Evolutionary conservation across 176 grass and related monocot species (phyloP), one percentile per base, ranked within the genome.

Genomic region (Raddia distichophylla): DNA sequence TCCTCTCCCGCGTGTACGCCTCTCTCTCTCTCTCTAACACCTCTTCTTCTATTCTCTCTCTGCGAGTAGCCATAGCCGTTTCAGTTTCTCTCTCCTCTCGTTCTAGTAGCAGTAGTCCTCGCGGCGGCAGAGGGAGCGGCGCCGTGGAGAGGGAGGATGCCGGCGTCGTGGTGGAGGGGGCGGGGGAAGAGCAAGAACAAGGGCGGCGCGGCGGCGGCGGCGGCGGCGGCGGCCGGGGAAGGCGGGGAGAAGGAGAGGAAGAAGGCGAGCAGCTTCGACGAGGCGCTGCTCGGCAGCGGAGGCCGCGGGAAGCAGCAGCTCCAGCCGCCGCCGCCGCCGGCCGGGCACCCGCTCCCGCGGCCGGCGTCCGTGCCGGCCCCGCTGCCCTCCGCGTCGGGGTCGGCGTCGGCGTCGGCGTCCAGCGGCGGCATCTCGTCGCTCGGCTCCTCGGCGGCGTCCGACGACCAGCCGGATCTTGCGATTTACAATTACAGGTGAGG

Each of bases 101-200:
- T 15, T 63, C 50, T 27, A 27, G 27, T 27, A 27, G 27, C 27
- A 32, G 7, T 9, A 47, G 7, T 9, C 8, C 19, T 34, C 49
- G 43, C 16, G 27, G 20, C 19, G n/a, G 18, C 1, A 9, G n/a
- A 2, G 12, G 69, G 6, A 17, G 8, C 0, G 7, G 69, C 20
- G 75, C 7, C 68, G 63, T 68, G 7, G 18, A 45, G 22, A 5
- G 64, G 64, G 1, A 75, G 56, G 91, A 93, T 93, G 87, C 91
- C 69, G 68, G 19, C 82, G 81, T 93, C 82, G 81, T 93, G 91
- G 91, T 93, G 91, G 91, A 93, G 81, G 72, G n/a, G 91, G 34
- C 90, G 60, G 61, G 80, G 80, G 6, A 56, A 79, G 66, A 22
- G 54, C 73, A 59, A 75, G 59, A 27, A 50, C 76, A 80, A 71